Evolutionary conservation across 2,329 filamentous ascomycete species (phyloP).

Genomic region (Magnaporthiopsis incrustans): DNA sequence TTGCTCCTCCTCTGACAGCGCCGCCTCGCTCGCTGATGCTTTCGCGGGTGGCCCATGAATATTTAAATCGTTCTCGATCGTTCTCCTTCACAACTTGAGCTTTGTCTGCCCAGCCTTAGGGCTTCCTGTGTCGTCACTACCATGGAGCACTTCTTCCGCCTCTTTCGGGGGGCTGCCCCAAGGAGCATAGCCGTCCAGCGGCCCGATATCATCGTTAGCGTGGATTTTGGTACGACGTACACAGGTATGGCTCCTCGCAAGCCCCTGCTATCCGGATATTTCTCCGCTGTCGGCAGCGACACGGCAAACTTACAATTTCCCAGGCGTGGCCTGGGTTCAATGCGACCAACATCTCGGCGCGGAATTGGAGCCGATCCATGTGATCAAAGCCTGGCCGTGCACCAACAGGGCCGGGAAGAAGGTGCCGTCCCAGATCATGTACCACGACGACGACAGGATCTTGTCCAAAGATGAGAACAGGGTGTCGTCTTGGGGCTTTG

Average conservation of each 20-base stretch:
- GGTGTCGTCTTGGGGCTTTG: conserved; percentile 45
- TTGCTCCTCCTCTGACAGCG: too few relatives aligned
- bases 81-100: too few relatives aligned
- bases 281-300: not conserved
- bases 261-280: not conserved
- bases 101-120: too few relatives aligned
- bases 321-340: conserved; percentile 22
- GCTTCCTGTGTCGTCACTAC: too few relatives aligned
- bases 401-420: conserved; percentile 45
- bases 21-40: too few relatives aligned
- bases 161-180: too few relatives aligned
- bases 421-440: conserved; percentile 42
- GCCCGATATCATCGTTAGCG: conserved; percentile 32
- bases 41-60: too few relatives aligned
- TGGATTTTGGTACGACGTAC: conserved; percentile 38
- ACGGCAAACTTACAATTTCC: not conserved
- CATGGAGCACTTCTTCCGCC: too few relatives aligned
- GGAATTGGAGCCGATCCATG: conserved; percentile 32
- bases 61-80: too few relatives aligned
- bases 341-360: conserved; percentile 20
- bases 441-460: conserved; percentile 21
- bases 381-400: conserved; percentile 46
- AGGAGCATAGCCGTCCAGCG: not conserved
- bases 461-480: conserved; percentile 18
- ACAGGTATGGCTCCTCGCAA: conserved; percentile 24